phyloP scores from a whole-genome alignment of 169 alveolate species.

The Babesia sp. region DNA sequence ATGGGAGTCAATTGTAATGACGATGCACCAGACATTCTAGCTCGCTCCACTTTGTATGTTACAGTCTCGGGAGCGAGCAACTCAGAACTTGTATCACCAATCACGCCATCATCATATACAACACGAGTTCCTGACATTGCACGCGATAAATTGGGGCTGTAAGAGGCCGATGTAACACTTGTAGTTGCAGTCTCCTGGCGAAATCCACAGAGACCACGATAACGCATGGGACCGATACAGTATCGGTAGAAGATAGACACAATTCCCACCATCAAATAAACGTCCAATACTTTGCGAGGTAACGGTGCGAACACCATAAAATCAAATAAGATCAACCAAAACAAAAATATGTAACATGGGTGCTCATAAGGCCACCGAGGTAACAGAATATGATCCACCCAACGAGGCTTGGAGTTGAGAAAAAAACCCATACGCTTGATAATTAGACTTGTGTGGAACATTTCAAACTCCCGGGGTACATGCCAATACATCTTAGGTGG shows the following conservation, averaged over 20 bases:
- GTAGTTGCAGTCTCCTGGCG: not conserved
- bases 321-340: slow-evolving; percentile 51
- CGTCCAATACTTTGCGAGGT: slow-evolving; percentile 15
- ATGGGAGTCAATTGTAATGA: not conserved
- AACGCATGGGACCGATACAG: slow-evolving; percentile 16
- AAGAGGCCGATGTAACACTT: not conserved
- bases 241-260: slow-evolving; percentile 35
- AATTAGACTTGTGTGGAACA: slow-evolving; percentile 46
- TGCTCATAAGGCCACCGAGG: slow-evolving; percentile 30
- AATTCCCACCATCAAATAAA: slow-evolving; percentile 8
- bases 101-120: no score
- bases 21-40: not conserved
- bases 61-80: not conserved
- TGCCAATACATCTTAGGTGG: slow-evolving; percentile 64
- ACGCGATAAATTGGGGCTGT: not conserved
- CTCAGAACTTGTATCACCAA: not conserved
- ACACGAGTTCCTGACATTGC: no score
- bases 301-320: slow-evolving; percentile 38
- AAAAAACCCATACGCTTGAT: slow-evolving; percentile 12
- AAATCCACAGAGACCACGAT: not conserved
- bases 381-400: slow-evolving; percentile 45
- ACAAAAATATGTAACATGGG: slow-evolving; percentile 13
- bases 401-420: slow-evolving; percentile 32
- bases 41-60: not conserved
- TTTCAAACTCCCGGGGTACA: slow-evolving; percentile 71